Base-by-base conservation (phyloP, 441 rosid genomes). In the Euphorbia celastroides region DNA sequence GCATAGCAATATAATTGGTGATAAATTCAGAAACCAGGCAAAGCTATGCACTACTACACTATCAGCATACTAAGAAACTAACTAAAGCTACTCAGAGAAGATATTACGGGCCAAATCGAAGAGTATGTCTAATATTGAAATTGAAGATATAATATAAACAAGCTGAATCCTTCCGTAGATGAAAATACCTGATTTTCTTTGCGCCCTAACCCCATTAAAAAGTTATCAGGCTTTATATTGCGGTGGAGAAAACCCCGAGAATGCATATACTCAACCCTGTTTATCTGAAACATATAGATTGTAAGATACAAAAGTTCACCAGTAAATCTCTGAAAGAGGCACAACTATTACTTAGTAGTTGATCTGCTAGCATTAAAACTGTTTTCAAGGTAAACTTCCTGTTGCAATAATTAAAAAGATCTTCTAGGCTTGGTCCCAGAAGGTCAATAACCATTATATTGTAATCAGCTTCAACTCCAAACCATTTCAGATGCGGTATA, bases 161-260 rank as follows among this genome's bases (percentile, higher is more conserved):
- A 13, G 42, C 42, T 36, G 12, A 36, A 36, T 36, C 42, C 11
- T 36, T 36, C 7, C 7, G 12, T 7, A 13, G 42, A 36, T 36
- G 42, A 42, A 62, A 67, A 42, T 65, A 92, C 99, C 96, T 92
- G 97, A 86, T 95, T 92, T 50, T 97, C 97, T 82, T 95, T 95
- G 72, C 97, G 95, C 32, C 97, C 98, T 46, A 92, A 79, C 64
- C 99, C 99, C 99, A 95, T 92, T 70, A 95, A 84, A 68, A 95
- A 95, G 72, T 95, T 95, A 78, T 92, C 99, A 67, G 99, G 99
- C 80, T 95, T 95, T 69, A 95, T 92, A 77, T 95, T 98, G 70
- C 99, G 93, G 73, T 95, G 99, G 79, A 95, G 97, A 77, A 95
- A 92, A 57, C 99, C 98, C 70, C 96, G 84, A 36, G 98, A 92